Percentiles rank a stretch among this genome's conserved stretches.
phyloP scores from a whole-genome alignment of 495 filamentous ascomycete genomes.

The Lentithecium fluviatile region DNA sequence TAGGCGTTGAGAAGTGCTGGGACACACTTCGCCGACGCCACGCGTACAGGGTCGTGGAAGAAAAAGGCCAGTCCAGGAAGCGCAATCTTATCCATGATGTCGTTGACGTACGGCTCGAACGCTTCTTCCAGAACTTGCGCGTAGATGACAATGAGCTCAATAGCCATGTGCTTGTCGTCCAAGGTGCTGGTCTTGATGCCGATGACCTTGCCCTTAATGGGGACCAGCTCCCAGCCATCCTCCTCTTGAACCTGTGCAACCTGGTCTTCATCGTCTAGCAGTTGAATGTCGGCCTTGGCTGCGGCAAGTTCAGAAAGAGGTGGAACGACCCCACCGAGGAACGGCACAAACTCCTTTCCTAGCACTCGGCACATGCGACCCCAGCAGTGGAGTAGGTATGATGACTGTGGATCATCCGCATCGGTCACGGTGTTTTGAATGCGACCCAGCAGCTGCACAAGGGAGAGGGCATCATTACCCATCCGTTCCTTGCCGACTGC shows the following conservation, averaged over 20 bases:
- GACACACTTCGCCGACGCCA: conserved; percentile 90
- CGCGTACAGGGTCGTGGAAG: conserved; percentile 97
- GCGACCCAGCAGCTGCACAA: conserved; percentile 80
- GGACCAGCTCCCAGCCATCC: conserved; percentile 97
- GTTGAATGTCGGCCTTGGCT: conserved; percentile 95
- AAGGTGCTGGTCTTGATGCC: conserved; percentile 96
- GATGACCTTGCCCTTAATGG: conserved; percentile 93
- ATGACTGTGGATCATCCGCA: conserved; percentile 91
- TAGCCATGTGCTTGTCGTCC: conserved; percentile 98
- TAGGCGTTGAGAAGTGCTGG: conserved; percentile 93
- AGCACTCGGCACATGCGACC: conserved; percentile 97
- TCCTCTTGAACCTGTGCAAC: conserved; percentile 89
- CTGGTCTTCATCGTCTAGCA: conserved; percentile 94
- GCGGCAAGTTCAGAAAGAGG: conserved; percentile 86
- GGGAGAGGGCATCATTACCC: conserved; percentile 75
- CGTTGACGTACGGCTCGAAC: conserved; percentile 86
- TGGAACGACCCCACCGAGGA: conserved; percentile 89
- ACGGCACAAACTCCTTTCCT: conserved; percentile 85
- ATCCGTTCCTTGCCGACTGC: conserved; percentile 93
- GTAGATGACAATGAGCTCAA: conserved; percentile 95
- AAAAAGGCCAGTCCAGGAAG: conserved; percentile 95
- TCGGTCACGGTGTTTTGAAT: conserved; percentile 89
- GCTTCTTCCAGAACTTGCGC: conserved; percentile 87
- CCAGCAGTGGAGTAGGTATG: conserved; percentile 99
- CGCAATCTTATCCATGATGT: conserved; percentile 96